Percentiles rank a stretch among this genome's conserved stretches.
Conservation (phyloP, 768 basidiomycete genomes). For the Mycena epipterygia region DNA sequence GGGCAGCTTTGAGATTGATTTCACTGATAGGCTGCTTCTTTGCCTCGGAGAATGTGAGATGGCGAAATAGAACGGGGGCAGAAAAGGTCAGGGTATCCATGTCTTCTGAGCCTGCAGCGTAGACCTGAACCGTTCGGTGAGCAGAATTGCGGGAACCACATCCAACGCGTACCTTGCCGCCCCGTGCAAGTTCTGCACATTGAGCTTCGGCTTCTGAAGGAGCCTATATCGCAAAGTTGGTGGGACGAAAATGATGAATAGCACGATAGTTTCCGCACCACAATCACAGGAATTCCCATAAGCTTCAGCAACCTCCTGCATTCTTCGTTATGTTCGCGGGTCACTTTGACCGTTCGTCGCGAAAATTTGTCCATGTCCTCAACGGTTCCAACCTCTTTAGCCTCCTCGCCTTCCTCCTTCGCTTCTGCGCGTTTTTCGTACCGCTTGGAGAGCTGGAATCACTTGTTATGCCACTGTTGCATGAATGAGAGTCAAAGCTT, state of each 20-base stretch:
- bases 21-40: slow-evolving; percentile 97
- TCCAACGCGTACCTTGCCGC: slow-evolving; percentile 76
- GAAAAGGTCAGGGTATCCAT: slow-evolving; percentile 99
- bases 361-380: slow-evolving; percentile 95
- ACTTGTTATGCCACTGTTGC: not conserved
- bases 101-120: slow-evolving; percentile 98
- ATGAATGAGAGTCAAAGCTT: slow-evolving; percentile 2
- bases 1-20: slow-evolving; percentile 83
- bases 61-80: slow-evolving; percentile 91
- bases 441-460: slow-evolving; percentile 90
- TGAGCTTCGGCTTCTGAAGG: slow-evolving; percentile 99
- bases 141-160: not conserved
- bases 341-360: slow-evolving; percentile 94
- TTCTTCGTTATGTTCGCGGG: slow-evolving; percentile 96
- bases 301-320: slow-evolving; percentile 87
- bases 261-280: slow-evolving; percentile 64
- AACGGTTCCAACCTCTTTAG: slow-evolving; percentile 94
- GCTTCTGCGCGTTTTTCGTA: slow-evolving; percentile 92
- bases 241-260: not conserved
- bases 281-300: slow-evolving; percentile 97
- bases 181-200: slow-evolving; percentile 97
- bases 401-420: slow-evolving; percentile 95
- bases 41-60: slow-evolving; percentile 97
- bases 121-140: slow-evolving; percentile 69
- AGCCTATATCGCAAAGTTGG: slow-evolving; percentile 66